phyloP scores from a whole-genome alignment of 306 rosid species.

The Argentina anserina region DNA sequence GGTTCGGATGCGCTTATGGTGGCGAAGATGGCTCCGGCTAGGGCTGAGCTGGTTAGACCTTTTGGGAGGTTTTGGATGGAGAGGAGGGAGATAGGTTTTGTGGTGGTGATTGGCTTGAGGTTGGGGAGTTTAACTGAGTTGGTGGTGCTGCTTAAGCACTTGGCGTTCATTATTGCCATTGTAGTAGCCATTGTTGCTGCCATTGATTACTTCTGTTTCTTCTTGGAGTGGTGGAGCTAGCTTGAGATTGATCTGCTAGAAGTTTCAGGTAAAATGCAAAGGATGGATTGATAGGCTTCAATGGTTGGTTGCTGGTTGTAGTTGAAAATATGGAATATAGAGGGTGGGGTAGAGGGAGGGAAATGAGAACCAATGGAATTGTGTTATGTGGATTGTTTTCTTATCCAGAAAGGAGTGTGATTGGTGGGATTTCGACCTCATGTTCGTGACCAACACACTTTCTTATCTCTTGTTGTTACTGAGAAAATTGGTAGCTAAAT shows the following conservation, averaged over 20 bases:
- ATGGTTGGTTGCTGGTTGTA: constrained; percentile 15
- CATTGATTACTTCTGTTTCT: constrained; percentile 34
- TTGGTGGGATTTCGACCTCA: constrained; percentile 44
- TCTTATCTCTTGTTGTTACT: constrained; percentile 45
- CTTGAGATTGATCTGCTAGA: not conserved
- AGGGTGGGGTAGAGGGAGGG: constrained; percentile 26
- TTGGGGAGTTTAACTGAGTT: constrained; percentile 30
- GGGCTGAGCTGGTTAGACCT: constrained; percentile 44
- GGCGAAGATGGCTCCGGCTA: constrained; percentile 76
- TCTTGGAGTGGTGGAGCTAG: not conserved
- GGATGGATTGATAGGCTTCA: constrained; percentile 6
- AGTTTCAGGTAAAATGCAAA: constrained; percentile 1
- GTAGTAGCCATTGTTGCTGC: constrained; percentile 80
- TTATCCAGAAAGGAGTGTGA: constrained; percentile 44
- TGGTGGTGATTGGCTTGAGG: constrained; percentile 25
- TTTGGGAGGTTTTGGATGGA: constrained; percentile 56
- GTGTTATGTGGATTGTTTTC: constrained; percentile 55
- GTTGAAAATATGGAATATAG: constrained; percentile 22
- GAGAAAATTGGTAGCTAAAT: not conserved
- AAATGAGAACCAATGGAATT: constrained; percentile 46
- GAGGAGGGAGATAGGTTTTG: constrained; percentile 48
- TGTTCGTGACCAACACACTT: constrained; percentile 21
- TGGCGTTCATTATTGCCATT: constrained; percentile 71
- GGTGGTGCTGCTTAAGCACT: constrained; percentile 36
- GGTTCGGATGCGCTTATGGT: constrained; percentile 52